Conservation (phyloP, 371 early-diverging fungal genomes). For the Blastocladiella emersonii region DNA sequence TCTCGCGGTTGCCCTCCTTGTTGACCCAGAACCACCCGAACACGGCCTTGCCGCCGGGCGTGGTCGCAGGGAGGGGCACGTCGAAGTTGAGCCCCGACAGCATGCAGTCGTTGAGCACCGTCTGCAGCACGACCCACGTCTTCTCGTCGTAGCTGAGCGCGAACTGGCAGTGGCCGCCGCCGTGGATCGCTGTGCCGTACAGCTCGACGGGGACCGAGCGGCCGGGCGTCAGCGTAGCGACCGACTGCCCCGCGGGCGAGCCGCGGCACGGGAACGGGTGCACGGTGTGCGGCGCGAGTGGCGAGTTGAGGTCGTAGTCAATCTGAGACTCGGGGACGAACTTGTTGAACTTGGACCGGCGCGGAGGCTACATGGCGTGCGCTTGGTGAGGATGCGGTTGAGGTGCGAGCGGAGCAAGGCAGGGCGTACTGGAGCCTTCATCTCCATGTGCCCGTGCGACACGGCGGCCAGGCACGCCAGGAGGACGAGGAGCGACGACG, state of each 20-base stretch:
- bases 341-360: background rate
- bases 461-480: too few species aligned
- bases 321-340: background rate
- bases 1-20: background rate
- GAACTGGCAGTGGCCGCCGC: background rate
- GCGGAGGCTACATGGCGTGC: background rate
- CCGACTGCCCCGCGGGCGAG: background rate
- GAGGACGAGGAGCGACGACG: too few species aligned
- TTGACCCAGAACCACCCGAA: background rate
- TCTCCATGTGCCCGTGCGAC: background rate
- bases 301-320: background rate
- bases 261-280: conserved; percentile 5
- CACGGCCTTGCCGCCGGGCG: background rate
- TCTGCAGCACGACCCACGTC: background rate
- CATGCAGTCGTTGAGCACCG: background rate
- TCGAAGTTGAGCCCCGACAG: background rate
- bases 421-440: background rate
- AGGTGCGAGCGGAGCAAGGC: too few species aligned
- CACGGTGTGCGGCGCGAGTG: background rate
- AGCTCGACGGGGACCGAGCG: background rate
- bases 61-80: background rate
- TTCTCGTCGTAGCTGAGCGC: background rate
- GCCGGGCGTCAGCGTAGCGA: background rate
- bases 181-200: background rate
- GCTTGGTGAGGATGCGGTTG: too few species aligned